A percentile compares a stretch with the other conserved stretches of the same genome.
These are phyloP conservation scores for Tetracladium maxilliforme DNA, from an alignment of 2,329 filamentous ascomycete species.

Conservation along the genomic window DNA sequence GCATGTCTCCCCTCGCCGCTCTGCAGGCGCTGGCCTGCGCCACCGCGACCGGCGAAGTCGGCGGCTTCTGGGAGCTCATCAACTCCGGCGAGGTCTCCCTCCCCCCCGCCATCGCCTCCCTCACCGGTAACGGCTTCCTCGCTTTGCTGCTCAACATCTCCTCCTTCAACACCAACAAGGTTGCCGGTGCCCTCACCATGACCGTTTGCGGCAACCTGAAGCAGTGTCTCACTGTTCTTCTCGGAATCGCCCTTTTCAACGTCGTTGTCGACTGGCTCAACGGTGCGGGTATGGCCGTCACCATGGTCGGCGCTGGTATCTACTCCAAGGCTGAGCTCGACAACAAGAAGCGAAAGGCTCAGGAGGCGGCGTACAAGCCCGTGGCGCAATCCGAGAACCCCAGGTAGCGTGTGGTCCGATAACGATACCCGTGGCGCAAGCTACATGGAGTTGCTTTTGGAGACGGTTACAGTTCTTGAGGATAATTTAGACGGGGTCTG, in stretches of 20 bases:
- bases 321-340: conserved; percentile 43
- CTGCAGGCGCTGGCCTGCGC: conserved; percentile 38
- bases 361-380: conserved; percentile 3
- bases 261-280: conserved; percentile 34
- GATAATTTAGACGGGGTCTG: too few species aligned
- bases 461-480: too few species aligned
- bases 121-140: conserved; percentile 35
- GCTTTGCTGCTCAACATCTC: conserved; percentile 41
- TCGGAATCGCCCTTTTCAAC: conserved; percentile 37
- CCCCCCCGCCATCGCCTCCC: conserved; percentile 18
- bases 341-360: conserved; percentile 27
- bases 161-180: conserved; percentile 42
- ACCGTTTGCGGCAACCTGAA: conserved; percentile 44
- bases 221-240: conserved; percentile 37
- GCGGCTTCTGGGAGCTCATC: conserved; percentile 19
- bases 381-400: conserved; percentile 5
- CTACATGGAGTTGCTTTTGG: too few species aligned
- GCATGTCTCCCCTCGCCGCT: conserved; percentile 46
- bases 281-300: conserved; percentile 38
- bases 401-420: too few species aligned
- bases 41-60: conserved; percentile 34
- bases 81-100: conserved; percentile 19
- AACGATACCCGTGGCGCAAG: too few species aligned
- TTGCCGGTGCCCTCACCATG: conserved; percentile 42
- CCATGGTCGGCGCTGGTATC: conserved; percentile 37